Evolutionary conservation across 2,329 filamentous ascomycete genomes (phyloP).

Genomic region (Chrysoporthe deuterocubensis): DNA sequence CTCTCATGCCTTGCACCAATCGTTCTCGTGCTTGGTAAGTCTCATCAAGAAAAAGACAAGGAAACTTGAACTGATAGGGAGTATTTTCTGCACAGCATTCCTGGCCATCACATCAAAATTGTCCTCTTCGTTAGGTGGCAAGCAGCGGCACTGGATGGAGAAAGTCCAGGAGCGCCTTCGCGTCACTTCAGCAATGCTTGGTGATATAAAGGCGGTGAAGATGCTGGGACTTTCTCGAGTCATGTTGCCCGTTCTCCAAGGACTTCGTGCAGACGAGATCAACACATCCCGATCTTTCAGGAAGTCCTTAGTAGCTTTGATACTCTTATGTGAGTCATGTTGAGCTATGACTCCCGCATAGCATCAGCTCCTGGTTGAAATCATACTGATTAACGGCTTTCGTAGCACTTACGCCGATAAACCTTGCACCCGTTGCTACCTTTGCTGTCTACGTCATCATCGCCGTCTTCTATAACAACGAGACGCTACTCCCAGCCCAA

Average conservation of each 20-base stretch:
- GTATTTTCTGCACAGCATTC: background rate
- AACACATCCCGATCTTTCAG: slow-evolving; percentile 42
- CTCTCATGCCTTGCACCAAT: background rate
- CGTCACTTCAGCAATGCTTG: background rate
- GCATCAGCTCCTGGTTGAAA: slow-evolving; percentile 19
- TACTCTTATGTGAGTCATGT: slow-evolving; percentile 26
- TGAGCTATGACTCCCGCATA: slow-evolving; percentile 36
- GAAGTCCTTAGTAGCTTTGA: slow-evolving; percentile 35
- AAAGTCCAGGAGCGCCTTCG: background rate
- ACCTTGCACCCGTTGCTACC: slow-evolving; percentile 30
- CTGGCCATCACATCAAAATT: too few relatives aligned
- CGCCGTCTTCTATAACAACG: slow-evolving; percentile 27
- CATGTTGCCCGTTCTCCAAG: slow-evolving; percentile 29
- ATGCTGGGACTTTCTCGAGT: background rate
- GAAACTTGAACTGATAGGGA: background rate
- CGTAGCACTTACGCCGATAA: slow-evolving; percentile 8
- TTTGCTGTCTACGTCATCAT: slow-evolving; percentile 37
- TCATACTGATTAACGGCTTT: too few relatives aligned
- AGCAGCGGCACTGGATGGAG: background rate
- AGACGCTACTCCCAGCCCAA: slow-evolving; percentile 27
- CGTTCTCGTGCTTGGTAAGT: background rate
- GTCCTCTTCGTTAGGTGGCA: too few relatives aligned
- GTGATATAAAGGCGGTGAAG: background rate
- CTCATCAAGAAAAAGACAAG: background rate
- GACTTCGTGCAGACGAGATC: slow-evolving; percentile 42